A percentile compares a stretch with the other conserved stretches of the same genome.
phyloP scores from a whole-genome alignment of 345 rosid genomes.

The Boechera stricta region DNA sequence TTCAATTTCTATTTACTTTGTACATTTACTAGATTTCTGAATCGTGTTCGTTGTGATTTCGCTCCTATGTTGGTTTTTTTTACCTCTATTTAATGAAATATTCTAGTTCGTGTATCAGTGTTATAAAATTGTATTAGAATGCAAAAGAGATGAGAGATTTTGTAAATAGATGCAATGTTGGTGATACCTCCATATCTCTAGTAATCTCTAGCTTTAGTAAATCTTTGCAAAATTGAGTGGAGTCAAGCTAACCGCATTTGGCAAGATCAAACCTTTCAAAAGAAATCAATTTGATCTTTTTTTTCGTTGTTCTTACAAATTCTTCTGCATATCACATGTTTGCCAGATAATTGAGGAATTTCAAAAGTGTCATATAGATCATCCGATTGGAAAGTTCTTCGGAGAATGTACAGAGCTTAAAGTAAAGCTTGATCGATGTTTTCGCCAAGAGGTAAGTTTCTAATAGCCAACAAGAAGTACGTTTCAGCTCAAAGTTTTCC shows the following conservation, averaged over 20 bases:
- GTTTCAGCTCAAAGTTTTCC: conserved; percentile 4
- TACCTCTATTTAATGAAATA: background rate
- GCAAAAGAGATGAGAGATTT: background rate
- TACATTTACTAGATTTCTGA: background rate
- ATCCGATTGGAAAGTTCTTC: conserved; percentile 81
- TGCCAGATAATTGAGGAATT: conserved; percentile 82
- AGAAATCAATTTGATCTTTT: background rate
- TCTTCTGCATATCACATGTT: conserved; percentile 9
- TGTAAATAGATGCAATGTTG: background rate
- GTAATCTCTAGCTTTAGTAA: conserved; percentile 1
- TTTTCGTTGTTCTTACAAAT: background rate
- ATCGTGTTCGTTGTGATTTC: background rate
- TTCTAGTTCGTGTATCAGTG: background rate
- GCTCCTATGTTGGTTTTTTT: background rate
- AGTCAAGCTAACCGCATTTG: background rate
- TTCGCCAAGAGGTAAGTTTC: conserved; percentile 72
- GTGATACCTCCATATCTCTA: background rate
- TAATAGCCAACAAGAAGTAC: background rate
- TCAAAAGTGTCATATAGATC: conserved; percentile 85
- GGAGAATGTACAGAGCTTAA: conserved; percentile 88
- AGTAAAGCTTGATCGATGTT: conserved; percentile 84
- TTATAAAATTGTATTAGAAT: background rate
- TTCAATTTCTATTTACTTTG: background rate
- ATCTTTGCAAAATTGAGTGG: background rate
- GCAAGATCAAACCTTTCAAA: background rate